These are phyloP conservation scores for Trichoderma harzianum DNA, from an alignment of 2,329 filamentous ascomycete genomes.

Conservation along the genomic window DNA sequence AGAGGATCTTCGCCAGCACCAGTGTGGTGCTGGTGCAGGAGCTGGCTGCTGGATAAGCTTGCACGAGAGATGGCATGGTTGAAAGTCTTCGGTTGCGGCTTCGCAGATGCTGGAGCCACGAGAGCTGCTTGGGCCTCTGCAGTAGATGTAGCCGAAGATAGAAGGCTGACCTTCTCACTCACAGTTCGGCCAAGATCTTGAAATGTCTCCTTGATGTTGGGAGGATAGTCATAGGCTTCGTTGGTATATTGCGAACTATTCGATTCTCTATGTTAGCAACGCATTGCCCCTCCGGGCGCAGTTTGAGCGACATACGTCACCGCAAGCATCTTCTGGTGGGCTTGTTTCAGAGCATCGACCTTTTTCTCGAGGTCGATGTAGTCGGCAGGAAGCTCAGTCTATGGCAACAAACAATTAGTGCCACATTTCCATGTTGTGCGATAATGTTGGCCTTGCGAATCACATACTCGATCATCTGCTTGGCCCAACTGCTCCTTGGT, in stretches of 20 bases:
- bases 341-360: slow-evolving; percentile 93
- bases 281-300: too few species aligned
- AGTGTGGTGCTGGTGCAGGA: slow-evolving; percentile 79
- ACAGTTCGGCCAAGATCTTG: slow-evolving; percentile 94
- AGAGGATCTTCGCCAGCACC: slow-evolving; percentile 81
- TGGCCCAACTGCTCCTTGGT: slow-evolving; percentile 97
- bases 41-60: slow-evolving; percentile 79
- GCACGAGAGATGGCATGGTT: slow-evolving; percentile 93
- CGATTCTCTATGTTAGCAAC: neutral
- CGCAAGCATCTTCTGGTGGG: slow-evolving; percentile 94
- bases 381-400: slow-evolving; percentile 95
- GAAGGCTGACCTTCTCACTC: slow-evolving; percentile 86
- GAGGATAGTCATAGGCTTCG: slow-evolving; percentile 87
- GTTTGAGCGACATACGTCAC: slow-evolving; percentile 71
- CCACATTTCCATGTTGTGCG: neutral
- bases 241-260: slow-evolving; percentile 85
- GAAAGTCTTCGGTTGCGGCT: slow-evolving; percentile 98
- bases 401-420: slow-evolving; percentile 11
- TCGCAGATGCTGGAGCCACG: slow-evolving; percentile 81
- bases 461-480: slow-evolving; percentile 80
- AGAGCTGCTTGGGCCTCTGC: slow-evolving; percentile 93
- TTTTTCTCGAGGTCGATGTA: slow-evolving; percentile 99
- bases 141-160: slow-evolving; percentile 80
- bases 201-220: slow-evolving; percentile 97
- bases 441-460: neutral